phyloP scores from a whole-genome alignment of 2,329 filamentous ascomycete species.

The Neofusicoccum kwambonambiense region DNA sequence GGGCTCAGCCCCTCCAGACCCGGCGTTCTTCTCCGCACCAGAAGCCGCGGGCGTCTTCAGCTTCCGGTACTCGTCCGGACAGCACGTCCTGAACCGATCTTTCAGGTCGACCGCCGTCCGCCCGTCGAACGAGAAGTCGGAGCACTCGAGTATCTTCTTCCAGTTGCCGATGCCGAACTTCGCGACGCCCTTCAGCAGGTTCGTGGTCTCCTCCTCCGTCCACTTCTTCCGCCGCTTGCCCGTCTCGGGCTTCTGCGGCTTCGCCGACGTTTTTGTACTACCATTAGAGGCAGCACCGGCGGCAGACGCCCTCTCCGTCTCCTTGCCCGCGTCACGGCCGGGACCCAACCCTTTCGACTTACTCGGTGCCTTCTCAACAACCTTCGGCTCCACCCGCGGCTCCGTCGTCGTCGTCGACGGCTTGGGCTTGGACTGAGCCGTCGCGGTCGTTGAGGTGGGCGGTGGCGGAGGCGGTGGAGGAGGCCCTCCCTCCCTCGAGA shows the following conservation, averaged over 20 bases:
- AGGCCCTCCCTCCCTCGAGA: conserved; percentile 23
- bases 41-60: conserved; percentile 9
- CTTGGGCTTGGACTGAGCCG: neutral
- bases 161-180: conserved; percentile 64
- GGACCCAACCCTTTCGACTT: neutral
- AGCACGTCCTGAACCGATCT: conserved; percentile 59
- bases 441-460: neutral
- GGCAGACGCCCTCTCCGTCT: neutral
- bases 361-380: neutral
- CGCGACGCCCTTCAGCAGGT: conserved; percentile 58
- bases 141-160: conserved; percentile 60
- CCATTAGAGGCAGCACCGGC: neutral
- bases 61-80: conserved; percentile 48
- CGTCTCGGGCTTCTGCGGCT: neutral
- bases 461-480: neutral
- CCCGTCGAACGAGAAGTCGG: conserved; percentile 57
- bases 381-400: neutral
- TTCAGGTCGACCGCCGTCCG: conserved; percentile 64
- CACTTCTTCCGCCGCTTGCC: conserved; percentile 50
- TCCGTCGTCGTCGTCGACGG: neutral
- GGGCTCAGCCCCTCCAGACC: neutral
- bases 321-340: neutral
- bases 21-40: neutral
- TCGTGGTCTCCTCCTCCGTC: conserved; percentile 61
- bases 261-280: neutral